phyloP scores from a whole-genome alignment of 2,329 filamentous ascomycete species.

The Fusarium burgessii region DNA sequence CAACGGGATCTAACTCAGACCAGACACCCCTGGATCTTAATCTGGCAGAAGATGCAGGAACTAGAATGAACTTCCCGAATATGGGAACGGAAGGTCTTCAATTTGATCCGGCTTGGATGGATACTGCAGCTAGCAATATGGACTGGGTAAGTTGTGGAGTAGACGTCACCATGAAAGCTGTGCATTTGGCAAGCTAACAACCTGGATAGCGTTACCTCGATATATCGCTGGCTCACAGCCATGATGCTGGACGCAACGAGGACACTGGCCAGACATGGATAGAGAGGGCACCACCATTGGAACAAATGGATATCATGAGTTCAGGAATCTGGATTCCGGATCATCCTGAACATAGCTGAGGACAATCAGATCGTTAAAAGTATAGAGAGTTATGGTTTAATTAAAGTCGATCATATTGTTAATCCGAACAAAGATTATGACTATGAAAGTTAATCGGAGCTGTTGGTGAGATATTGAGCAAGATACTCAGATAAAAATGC shows the following conservation, averaged over 20 bases:
- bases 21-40: conserved; percentile 39
- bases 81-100: conserved; percentile 41
- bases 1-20: conserved; percentile 33
- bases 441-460: conserved; percentile 3
- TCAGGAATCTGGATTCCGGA: conserved; percentile 38
- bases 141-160: conserved; percentile 53
- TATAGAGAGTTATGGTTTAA: conserved; percentile 4
- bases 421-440: conserved; percentile 15
- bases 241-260: conserved; percentile 45
- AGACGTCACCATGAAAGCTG: not conserved
- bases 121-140: conserved; percentile 49
- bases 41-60: conserved; percentile 30
- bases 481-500: conserved; percentile 7
- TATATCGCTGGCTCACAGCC: conserved; percentile 50
- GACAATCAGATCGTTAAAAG: not conserved
- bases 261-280: conserved; percentile 48
- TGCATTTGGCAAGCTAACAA: conserved; percentile 16
- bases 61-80: conserved; percentile 39
- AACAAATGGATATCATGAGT: conserved; percentile 45
- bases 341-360: conserved; percentile 15
- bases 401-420: conserved; percentile 1
- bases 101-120: conserved; percentile 55
- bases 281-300: conserved; percentile 45
- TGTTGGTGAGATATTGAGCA: conserved; percentile 9
- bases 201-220: conserved; percentile 49